Evolutionary conservation across 148 eudicot genomes (phyloP), one percentile per base, ranked within the genome.

Genomic region (Amaranthus hypochondriacus): DNA sequence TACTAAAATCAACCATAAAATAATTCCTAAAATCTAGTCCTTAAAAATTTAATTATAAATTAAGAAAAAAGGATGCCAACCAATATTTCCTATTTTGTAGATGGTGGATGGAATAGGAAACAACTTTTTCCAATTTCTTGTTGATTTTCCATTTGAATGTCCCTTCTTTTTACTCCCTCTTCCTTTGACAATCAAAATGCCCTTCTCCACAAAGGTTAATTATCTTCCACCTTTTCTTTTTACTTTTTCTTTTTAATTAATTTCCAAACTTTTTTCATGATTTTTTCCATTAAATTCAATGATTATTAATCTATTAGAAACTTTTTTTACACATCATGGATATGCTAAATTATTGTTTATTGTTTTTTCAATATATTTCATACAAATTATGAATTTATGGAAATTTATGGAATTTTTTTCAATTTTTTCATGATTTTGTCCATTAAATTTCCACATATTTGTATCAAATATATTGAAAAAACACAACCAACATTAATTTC

Each of bases 41-140:
- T 67, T n/a, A 5, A 57, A 52, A 0, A 18, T 13, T 49, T 43
- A 60, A 12, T 49, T 59, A 28, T 53, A 12, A 28, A 0, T 14
- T 4, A 60, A 70, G 39, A 52, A 66, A 7, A 69, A 59, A 61
- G 7, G n/a, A 76, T 58, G 81, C 74, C 79, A 80, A 57, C 71
- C n/a, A 77, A 71, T 66, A 55, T 39, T 62, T 67, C 81, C 76
- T 76, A 81, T 73, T 58, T 77, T 70, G 58, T 81, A 82, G 96
- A 89, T 84, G 78, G 42, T 82, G 78, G 39, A 79, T 76, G 86
- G 85, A 83, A 80, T 81, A 71, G 78, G 60, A 73, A 55, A 68
- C 9, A 72, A 56, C 39, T 15, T 73, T 81, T 21, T 12, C 54
- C 55, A 54, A 70, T 74, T 78, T 71, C 53, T 77, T 69, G 75